Percentiles rank a stretch among this genome's conserved stretches.
Conservation (phyloP, 1,139 yeast genomes). For the Taphrina flavorubra region DNA sequence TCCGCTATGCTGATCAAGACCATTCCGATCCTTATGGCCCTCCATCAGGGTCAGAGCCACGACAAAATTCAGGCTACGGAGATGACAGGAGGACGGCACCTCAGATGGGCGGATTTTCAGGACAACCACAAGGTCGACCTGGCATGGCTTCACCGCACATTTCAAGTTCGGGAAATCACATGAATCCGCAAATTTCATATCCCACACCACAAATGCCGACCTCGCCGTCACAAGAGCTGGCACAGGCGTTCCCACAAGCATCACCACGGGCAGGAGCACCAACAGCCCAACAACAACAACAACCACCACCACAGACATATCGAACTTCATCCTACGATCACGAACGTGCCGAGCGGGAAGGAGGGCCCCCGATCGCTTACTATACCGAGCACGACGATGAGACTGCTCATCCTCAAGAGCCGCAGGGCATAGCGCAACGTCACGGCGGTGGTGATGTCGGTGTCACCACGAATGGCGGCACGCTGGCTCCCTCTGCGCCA, state of each 20-base stretch:
- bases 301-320: background rate
- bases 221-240: slow-evolving; percentile 29
- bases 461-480: background rate
- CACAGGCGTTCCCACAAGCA: slow-evolving; percentile 25
- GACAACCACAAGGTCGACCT: background rate
- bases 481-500: slow-evolving; percentile 10
- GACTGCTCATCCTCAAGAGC: too few species aligned
- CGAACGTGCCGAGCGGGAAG: slow-evolving; percentile 25
- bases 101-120: background rate
- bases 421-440: too few species aligned
- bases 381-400: slow-evolving; percentile 18
- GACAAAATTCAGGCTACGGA: background rate
- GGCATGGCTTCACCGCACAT: background rate
- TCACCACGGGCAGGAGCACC: background rate
- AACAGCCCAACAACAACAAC: too few species aligned
- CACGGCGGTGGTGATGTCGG: too few species aligned
- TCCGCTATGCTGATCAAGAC: background rate
- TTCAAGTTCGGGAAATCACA: background rate
- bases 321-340: slow-evolving; percentile 20
- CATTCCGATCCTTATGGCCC: background rate
- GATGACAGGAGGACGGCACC: background rate
- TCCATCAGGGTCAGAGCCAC: background rate
- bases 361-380: slow-evolving; percentile 38
- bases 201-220: slow-evolving; percentile 10
- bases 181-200: slow-evolving; percentile 2